Percentiles rank a stretch among this genome's conserved stretches.
These are phyloP conservation scores for Pseudovirgaria hyperparasitica DNA, from an alignment of 2,329 filamentous ascomycete species.

Conservation along the genomic window DNA sequence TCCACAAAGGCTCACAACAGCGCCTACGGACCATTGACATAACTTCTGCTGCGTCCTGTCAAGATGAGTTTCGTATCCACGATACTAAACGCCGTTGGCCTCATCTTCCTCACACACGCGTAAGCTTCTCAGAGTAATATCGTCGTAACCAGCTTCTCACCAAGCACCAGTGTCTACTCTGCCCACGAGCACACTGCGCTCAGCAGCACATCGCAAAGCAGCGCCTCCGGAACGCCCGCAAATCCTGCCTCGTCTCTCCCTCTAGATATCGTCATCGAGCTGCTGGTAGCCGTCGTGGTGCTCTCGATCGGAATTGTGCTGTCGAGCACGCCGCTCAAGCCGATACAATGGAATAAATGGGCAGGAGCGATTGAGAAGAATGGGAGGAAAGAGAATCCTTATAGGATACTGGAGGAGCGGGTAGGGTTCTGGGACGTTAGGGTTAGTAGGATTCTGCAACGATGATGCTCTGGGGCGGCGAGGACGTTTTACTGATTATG, in stretches of 20 bases:
- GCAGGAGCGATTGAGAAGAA: constrained; percentile 73
- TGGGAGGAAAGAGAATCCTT: constrained; percentile 65
- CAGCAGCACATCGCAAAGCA: constrained; percentile 32
- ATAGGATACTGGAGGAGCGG: constrained; percentile 63
- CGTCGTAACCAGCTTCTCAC: not conserved
- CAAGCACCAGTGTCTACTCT: constrained; percentile 68
- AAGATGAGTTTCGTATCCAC: constrained; percentile 61
- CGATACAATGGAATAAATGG: constrained; percentile 74
- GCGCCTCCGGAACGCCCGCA: constrained; percentile 16
- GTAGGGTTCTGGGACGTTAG: constrained; percentile 81
- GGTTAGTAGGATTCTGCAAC: constrained; percentile 32
- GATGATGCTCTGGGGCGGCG: constrained; percentile 3
- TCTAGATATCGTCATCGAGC: constrained; percentile 78
- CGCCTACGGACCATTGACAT: not conserved
- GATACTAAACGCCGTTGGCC: constrained; percentile 58
- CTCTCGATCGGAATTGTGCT: constrained; percentile 74
- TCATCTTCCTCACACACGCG: constrained; percentile 76
- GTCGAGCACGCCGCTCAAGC: constrained; percentile 64
- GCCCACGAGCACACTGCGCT: constrained; percentile 82
- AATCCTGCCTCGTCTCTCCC: constrained; percentile 45
- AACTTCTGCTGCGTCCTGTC: not conserved
- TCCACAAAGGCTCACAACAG: too few species aligned
- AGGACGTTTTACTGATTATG: constrained; percentile 1
- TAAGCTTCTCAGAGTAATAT: constrained; percentile 36
- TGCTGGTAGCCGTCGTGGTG: constrained; percentile 65